Conservation (phyloP, 306 rosid species). For the Prunus dulcis region DNA sequence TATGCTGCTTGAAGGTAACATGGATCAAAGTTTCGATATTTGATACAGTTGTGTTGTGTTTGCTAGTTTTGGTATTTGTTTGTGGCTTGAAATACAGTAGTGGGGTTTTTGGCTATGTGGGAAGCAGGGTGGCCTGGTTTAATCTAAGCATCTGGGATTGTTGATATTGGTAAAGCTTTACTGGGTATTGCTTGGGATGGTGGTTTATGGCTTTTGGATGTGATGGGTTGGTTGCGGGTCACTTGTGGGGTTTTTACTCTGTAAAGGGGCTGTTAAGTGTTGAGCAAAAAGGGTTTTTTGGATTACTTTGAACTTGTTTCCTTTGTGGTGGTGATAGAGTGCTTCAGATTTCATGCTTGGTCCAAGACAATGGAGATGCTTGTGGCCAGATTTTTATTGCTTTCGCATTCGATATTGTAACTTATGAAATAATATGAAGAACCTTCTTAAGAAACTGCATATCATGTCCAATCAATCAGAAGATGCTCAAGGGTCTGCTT, state of each 20-base stretch:
- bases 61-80: constrained; percentile 25
- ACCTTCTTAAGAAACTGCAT: constrained; percentile 85
- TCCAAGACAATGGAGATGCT: constrained; percentile 64
- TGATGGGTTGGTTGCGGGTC: constrained; percentile 26
- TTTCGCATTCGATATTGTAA: constrained; percentile 40
- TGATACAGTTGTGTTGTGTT: constrained; percentile 21
- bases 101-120: constrained; percentile 26
- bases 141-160: constrained; percentile 48
- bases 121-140: constrained; percentile 27
- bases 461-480: constrained; percentile 67
- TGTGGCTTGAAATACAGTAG: constrained; percentile 27
- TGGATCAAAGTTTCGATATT: constrained; percentile 32
- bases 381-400: constrained; percentile 50
- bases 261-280: constrained; percentile 8
- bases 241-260: constrained; percentile 25
- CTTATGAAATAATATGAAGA: constrained; percentile 66
- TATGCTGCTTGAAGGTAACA: constrained; percentile 35
- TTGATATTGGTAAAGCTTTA: constrained; percentile 27
- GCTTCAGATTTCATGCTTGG: constrained; percentile 59
- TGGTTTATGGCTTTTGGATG: constrained; percentile 38
- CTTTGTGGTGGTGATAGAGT: constrained; percentile 30
- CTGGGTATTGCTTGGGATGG: constrained; percentile 42
- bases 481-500: constrained; percentile 57
- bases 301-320: constrained; percentile 28
- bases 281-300: constrained; percentile 30